phyloP scores from a whole-genome alignment of 768 basidiomycete species.

The Thelephora aurantiotincta region DNA sequence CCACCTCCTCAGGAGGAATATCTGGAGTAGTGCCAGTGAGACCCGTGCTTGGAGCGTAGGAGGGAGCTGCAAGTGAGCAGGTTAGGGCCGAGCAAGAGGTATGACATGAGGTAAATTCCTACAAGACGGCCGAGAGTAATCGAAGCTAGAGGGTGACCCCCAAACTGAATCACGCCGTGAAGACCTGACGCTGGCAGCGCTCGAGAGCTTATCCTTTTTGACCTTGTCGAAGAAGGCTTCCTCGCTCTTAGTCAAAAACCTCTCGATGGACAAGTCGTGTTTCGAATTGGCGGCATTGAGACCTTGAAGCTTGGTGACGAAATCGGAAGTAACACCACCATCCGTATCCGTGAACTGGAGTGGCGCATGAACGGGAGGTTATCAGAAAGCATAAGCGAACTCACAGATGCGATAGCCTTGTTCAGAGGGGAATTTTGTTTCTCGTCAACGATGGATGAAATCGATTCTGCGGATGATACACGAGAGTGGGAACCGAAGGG shows the following conservation, averaged over 20 bases:
- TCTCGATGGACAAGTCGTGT: constrained; percentile 84
- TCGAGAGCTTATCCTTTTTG: constrained; percentile 75
- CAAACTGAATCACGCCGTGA: constrained; percentile 72
- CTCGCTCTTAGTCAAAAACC: constrained; percentile 81
- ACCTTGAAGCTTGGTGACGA: constrained; percentile 70
- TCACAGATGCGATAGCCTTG: constrained; percentile 80
- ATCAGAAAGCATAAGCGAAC: constrained; percentile 11
- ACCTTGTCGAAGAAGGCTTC: constrained; percentile 88
- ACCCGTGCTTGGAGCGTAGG: constrained; percentile 31
- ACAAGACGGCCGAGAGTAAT: constrained; percentile 69
- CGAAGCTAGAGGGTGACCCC: constrained; percentile 49
- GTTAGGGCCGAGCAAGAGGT: constrained; percentile 11
- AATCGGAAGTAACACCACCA: constrained; percentile 81
- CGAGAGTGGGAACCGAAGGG: constrained; percentile 78
- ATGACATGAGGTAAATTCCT: constrained; percentile 19
- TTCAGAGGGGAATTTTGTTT: constrained; percentile 85
- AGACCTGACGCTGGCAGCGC: constrained; percentile 66
- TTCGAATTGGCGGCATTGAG: constrained; percentile 82
- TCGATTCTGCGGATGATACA: constrained; percentile 78
- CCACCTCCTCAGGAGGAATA: constrained; percentile 34
- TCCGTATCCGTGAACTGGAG: constrained; percentile 83
- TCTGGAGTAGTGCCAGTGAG: constrained; percentile 17
- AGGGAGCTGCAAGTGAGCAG: constrained; percentile 13
- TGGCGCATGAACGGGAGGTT: constrained; percentile 3
- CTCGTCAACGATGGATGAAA: constrained; percentile 83